These are phyloP conservation scores for Pythium angustatum DNA, from an alignment of 352 stramenopile species.

Conservation along the genomic window DNA sequence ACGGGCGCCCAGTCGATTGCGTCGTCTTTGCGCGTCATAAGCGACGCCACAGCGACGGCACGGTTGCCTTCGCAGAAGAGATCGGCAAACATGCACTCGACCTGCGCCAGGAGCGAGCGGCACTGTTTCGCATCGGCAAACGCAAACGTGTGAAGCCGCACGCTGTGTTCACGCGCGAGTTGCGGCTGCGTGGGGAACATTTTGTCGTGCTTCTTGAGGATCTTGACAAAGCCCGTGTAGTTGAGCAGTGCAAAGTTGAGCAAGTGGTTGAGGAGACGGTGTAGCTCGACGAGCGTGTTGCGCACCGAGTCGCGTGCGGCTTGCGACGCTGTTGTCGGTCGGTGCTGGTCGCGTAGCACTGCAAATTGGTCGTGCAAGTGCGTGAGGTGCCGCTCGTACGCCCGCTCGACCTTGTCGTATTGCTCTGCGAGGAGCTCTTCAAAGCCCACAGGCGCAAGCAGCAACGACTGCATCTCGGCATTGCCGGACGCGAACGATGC, in stretches of 20 bases:
- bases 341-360: constrained; percentile 72
- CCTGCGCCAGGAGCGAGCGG: constrained; percentile 45
- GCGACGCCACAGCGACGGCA: constrained; percentile 68
- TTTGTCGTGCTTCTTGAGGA: constrained; percentile 97
- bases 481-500: constrained; percentile 17
- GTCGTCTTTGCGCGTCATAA: constrained; percentile 79
- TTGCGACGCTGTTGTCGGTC: constrained; percentile 54
- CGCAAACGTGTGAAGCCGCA: constrained; percentile 51
- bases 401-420: constrained; percentile 91
- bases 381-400: constrained; percentile 86
- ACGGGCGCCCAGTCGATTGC: constrained; percentile 80
- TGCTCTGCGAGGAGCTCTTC: constrained; percentile 80
- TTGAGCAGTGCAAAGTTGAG: constrained; percentile 98
- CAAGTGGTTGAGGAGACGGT: constrained; percentile 93
- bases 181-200: constrained; percentile 49
- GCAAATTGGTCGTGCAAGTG: constrained; percentile 87
- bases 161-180: constrained; percentile 41
- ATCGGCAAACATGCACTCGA: constrained; percentile 74
- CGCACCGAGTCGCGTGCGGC: constrained; percentile 89
- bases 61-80: constrained; percentile 77
- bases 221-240: constrained; percentile 98
- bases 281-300: constrained; percentile 92
- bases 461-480: constrained; percentile 35
- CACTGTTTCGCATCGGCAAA: constrained; percentile 64
- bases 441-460: constrained; percentile 58